Conservation (phyloP, 176 grass and related monocot species). For the Musa schizocarpa region DNA sequence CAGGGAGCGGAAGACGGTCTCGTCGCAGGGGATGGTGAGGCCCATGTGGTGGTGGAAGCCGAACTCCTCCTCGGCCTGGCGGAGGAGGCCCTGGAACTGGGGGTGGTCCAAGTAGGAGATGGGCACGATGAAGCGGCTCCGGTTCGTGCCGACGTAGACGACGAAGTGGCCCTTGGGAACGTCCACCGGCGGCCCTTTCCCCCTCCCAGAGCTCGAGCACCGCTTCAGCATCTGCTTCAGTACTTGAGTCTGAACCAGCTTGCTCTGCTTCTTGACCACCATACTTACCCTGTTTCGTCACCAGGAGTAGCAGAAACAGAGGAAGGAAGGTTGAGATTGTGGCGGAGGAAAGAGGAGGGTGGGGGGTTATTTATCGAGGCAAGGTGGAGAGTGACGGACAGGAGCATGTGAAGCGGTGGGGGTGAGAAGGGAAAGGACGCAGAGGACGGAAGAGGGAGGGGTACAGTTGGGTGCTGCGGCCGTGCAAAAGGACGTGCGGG, state of each 20-base stretch:
- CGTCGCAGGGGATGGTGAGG: slow-evolving; percentile 86
- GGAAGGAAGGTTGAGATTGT: too few species aligned
- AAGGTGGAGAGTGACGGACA: not conserved
- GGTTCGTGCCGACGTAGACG: slow-evolving; percentile 70
- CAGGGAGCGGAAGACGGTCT: slow-evolving; percentile 78
- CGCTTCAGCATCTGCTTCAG: slow-evolving; percentile 78
- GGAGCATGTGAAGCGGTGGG: not conserved
- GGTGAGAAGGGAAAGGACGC: not conserved
- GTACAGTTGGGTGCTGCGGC: not conserved
- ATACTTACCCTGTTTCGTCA: not conserved
- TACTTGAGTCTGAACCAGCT: slow-evolving; percentile 10
- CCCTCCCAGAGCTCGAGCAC: slow-evolving; percentile 57
- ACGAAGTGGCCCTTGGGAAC: slow-evolving; percentile 88
- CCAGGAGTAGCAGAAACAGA: too few species aligned
- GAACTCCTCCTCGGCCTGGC: slow-evolving; percentile 86
- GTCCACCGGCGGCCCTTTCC: slow-evolving; percentile 38
- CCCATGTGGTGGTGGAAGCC: slow-evolving; percentile 57
- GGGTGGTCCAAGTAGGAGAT: slow-evolving; percentile 54
- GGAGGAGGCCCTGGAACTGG: slow-evolving; percentile 72
- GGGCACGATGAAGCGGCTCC: slow-evolving; percentile 71
- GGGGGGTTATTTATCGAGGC: too few species aligned
- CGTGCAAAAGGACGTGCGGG: not conserved
- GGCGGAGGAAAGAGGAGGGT: too few species aligned
- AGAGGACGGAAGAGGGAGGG: not conserved
- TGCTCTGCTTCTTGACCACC: slow-evolving; percentile 44